A percentile compares a stretch with the other conserved stretches of the same genome.
phyloP scores from a whole-genome alignment of 306 rosid genomes.

The Castanea crenata region DNA sequence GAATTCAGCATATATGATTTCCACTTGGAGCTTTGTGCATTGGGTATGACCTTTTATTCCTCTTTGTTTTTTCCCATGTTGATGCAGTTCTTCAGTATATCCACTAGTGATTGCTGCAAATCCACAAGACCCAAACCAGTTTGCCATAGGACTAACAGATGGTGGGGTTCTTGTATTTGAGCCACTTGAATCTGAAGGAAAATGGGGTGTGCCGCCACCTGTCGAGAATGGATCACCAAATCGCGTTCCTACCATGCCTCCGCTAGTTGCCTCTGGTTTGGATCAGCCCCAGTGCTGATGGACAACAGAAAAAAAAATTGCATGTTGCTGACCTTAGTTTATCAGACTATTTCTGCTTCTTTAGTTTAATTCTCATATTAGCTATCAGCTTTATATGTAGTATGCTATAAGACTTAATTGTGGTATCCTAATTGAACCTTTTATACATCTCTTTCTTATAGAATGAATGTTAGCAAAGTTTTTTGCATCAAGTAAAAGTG shows the following conservation, averaged over 20 bases:
- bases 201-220: conserved; percentile 64
- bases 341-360: background rate
- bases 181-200: conserved; percentile 63
- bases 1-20: background rate
- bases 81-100: conserved; percentile 38
- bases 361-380: background rate
- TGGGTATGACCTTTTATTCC: background rate
- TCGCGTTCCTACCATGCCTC: conserved; percentile 33
- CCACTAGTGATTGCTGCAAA: conserved; percentile 63
- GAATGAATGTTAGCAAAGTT: background rate
- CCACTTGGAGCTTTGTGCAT: too few relatives aligned
- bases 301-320: background rate
- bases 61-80: background rate
- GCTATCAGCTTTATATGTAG: background rate
- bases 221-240: conserved; percentile 57
- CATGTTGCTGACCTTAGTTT: background rate
- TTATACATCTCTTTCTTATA: background rate
- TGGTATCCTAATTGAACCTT: background rate
- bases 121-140: conserved; percentile 61
- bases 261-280: conserved; percentile 45
- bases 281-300: conserved; percentile 50
- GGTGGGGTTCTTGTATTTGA: conserved; percentile 60
- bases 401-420: background rate
- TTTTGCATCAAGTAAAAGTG: background rate
- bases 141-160: conserved; percentile 59